Evolutionary conservation across 2,329 filamentous ascomycete genomes (phyloP).

Genomic region (Juglanconis sp.): DNA sequence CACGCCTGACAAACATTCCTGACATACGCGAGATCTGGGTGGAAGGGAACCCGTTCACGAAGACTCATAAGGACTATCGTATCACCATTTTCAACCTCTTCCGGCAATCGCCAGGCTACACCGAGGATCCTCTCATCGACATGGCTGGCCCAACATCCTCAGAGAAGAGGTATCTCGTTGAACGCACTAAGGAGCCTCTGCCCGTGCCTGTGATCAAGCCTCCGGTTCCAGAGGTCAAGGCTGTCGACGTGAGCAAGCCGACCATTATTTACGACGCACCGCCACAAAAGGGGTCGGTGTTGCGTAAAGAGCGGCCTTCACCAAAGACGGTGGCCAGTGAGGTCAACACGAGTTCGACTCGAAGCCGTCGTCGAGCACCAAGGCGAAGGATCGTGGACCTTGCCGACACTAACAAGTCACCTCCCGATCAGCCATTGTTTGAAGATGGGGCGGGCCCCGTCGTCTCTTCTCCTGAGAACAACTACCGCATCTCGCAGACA

Average conservation of each 20-base stretch:
- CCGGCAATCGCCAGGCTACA: constrained; percentile 82
- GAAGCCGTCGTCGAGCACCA: constrained; percentile 53
- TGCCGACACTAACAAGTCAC: constrained; percentile 51
- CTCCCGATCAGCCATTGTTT: constrained; percentile 29
- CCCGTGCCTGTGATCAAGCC: constrained; percentile 76
- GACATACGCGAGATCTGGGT: constrained; percentile 93
- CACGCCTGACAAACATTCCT: constrained; percentile 83
- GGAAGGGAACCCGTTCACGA: constrained; percentile 85
- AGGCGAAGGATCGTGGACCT: constrained; percentile 65
- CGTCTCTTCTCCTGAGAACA: constrained; percentile 27
- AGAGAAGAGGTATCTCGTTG: constrained; percentile 80
- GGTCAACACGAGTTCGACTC: constrained; percentile 54
- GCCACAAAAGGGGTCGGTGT: constrained; percentile 45
- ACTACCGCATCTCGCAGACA: constrained; percentile 45
- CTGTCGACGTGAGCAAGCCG: constrained; percentile 66
- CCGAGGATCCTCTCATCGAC: constrained; percentile 87
- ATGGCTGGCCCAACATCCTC: constrained; percentile 76
- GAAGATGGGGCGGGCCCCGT: constrained; percentile 18
- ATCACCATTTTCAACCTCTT: constrained; percentile 96
- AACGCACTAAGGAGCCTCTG: constrained; percentile 73
- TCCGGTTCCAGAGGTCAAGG: constrained; percentile 57
- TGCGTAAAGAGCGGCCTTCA: constrained; percentile 58
- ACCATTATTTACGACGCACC: constrained; percentile 52
- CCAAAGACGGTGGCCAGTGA: constrained; percentile 56
- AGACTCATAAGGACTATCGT: constrained; percentile 80